These are phyloP conservation scores for Cruciata laevipes DNA, from an alignment of 257 asterid genomes.

Conservation along the genomic window DNA sequence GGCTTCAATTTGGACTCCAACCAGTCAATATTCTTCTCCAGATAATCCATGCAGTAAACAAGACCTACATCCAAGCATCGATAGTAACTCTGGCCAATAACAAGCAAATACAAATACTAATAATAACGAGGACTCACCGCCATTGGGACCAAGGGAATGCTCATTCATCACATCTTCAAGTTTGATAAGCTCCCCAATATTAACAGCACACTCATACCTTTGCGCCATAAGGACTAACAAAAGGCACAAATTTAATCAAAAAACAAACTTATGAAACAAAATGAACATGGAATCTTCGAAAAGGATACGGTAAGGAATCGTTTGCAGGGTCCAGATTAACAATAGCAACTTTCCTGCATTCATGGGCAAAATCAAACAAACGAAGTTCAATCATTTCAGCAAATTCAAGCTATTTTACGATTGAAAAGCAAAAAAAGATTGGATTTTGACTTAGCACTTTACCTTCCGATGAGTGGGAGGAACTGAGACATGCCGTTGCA, in stretches of 20 bases:
- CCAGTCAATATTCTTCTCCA: conserved; percentile 96
- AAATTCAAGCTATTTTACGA: background rate
- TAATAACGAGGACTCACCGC: conserved; percentile 42
- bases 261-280: background rate
- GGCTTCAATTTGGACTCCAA: conserved; percentile 74
- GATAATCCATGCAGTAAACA: conserved; percentile 90
- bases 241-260: background rate
- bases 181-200: conserved; percentile 84
- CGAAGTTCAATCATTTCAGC: background rate
- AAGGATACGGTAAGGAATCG: conserved; percentile 94
- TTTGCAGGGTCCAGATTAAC: conserved; percentile 95
- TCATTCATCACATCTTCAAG: conserved; percentile 86
- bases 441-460: background rate
- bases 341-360: conserved; percentile 89
- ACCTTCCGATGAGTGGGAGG: conserved; percentile 86
- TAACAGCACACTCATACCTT: conserved; percentile 89
- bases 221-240: conserved; percentile 36
- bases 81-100: too few species aligned
- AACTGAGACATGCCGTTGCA: conserved; percentile 99
- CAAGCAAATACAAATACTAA: background rate
- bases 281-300: background rate
- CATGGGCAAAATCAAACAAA: conserved; percentile 2
- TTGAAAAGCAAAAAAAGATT: background rate
- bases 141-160: conserved; percentile 97
- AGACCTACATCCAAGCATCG: conserved; percentile 47